A percentile compares a stretch with the other conserved stretches of the same genome.
phyloP scores from a whole-genome alignment of 2,329 filamentous ascomycete genomes.

The Diaporthe amygdali region DNA sequence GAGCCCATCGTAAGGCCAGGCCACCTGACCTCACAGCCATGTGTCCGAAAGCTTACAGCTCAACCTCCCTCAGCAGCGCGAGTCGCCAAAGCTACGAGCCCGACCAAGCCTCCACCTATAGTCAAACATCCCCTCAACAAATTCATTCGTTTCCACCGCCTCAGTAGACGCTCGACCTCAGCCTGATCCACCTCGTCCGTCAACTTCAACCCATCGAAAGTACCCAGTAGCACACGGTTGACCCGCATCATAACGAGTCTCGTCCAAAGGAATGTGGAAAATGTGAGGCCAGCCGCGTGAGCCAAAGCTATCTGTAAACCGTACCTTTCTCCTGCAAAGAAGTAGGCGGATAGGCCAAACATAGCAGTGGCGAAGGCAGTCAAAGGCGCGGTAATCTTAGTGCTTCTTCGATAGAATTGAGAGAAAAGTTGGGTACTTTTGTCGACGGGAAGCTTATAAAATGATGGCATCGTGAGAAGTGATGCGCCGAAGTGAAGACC shows the following conservation, averaged over 20 bases:
- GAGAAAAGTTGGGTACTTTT: neutral
- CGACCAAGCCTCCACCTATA: neutral
- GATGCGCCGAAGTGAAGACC: slow-evolving; percentile 8
- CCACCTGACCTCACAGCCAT: too few species aligned
- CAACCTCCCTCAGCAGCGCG: neutral
- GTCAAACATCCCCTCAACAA: neutral
- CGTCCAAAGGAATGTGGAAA: neutral
- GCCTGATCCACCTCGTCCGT: neutral
- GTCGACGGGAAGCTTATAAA: neutral
- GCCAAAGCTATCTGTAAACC: neutral
- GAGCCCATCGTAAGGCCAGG: too few species aligned
- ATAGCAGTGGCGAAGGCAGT: neutral
- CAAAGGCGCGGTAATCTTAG: neutral
- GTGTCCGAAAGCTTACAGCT: neutral
- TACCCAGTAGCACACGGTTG: neutral
- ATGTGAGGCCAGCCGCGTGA: neutral
- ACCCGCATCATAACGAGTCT: neutral
- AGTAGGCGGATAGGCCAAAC: neutral
- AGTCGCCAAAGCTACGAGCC: neutral
- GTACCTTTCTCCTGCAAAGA: neutral
- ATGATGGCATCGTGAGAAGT: neutral
- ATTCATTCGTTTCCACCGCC: slow-evolving; percentile 11
- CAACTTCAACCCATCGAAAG: neutral
- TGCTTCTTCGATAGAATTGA: neutral
- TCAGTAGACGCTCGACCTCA: neutral